Evolutionary conservation across 768 basidiomycete genomes (phyloP).

Genomic region (Lyophyllum atratum): DNA sequence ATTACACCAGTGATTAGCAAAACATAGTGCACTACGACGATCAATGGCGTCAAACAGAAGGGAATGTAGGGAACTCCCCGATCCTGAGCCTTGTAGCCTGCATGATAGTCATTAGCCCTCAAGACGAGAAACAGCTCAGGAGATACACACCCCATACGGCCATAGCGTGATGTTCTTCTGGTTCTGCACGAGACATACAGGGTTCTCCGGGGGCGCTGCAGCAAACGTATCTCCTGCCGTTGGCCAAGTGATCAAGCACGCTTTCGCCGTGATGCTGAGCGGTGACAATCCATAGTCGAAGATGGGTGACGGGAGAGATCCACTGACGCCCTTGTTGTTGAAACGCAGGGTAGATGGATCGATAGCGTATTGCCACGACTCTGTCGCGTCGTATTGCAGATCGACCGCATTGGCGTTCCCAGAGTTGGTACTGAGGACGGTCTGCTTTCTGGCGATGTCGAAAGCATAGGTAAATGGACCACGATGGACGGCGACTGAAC

Average conservation of each 20-base stretch:
- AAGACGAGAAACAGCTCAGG: neutral
- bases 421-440: slow-evolving; percentile 34
- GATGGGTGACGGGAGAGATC: slow-evolving; percentile 32
- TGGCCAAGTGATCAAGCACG: slow-evolving; percentile 39
- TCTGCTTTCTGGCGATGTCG: slow-evolving; percentile 31
- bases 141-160: neutral
- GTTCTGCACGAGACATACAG: neutral
- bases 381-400: slow-evolving; percentile 39
- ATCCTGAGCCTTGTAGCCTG: neutral
- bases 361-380: slow-evolving; percentile 44
- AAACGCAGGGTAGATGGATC: slow-evolving; percentile 36
- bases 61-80: neutral
- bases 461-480: slow-evolving; percentile 46
- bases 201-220: neutral
- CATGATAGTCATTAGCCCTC: neutral
- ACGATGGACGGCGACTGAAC: slow-evolving; percentile 42
- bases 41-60: neutral
- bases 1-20: too few relatives aligned
- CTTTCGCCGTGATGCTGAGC: slow-evolving; percentile 36
- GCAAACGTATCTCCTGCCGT: slow-evolving; percentile 33
- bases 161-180: neutral
- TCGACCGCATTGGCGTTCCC: slow-evolving; percentile 38
- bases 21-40: too few relatives aligned
- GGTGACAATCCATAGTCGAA: slow-evolving; percentile 42
- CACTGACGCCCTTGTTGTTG: slow-evolving; percentile 22